Evolutionary conservation across 2,329 filamentous ascomycete genomes (phyloP).

Genomic region (Alternaria brassicae): DNA sequence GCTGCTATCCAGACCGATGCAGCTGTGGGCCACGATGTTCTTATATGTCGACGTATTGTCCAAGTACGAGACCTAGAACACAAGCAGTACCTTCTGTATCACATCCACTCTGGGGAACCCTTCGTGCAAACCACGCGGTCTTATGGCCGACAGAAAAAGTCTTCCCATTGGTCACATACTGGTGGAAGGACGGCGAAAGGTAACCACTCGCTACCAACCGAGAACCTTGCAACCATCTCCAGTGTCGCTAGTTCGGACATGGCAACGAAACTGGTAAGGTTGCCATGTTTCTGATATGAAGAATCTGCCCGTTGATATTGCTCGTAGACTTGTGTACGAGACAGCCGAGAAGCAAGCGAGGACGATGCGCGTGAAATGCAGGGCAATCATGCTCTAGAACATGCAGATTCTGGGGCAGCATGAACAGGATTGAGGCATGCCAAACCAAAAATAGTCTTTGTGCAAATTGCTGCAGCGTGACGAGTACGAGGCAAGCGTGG

Average conservation of each 20-base stretch:
- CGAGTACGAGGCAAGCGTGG: conserved; percentile 15
- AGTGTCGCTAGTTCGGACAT: conserved; percentile 18
- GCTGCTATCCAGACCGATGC: conserved; percentile 10
- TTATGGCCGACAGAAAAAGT: conserved; percentile 20
- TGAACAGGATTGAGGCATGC: conserved; percentile 10
- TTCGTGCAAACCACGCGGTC: conserved; percentile 24
- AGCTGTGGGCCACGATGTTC: conserved; percentile 25
- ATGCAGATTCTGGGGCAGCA: conserved; percentile 24
- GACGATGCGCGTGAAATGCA: conserved; percentile 9
- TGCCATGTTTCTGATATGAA: conserved; percentile 24
- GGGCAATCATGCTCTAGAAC: conserved; percentile 39
- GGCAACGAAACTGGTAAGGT: conserved; percentile 25
- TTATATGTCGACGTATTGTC: conserved; percentile 38
- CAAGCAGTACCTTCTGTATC: conserved; percentile 17
- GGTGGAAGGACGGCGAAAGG: conserved; percentile 20
- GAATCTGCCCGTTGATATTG: conserved; percentile 34
- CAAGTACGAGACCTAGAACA: conserved; percentile 34
- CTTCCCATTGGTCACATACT: conserved; percentile 21
- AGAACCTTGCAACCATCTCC: conserved; percentile 16
- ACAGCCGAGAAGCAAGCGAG: conserved; percentile 15
- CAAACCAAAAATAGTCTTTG: conserved; percentile 37
- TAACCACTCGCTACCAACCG: conserved; percentile 27
- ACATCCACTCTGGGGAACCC: conserved; percentile 12
- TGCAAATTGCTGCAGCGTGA: conserved; percentile 23
- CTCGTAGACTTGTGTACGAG: conserved; percentile 27